Evolutionary conservation across 805 yeast species (phyloP).

Genomic region (Starmerella riodocensis): DNA sequence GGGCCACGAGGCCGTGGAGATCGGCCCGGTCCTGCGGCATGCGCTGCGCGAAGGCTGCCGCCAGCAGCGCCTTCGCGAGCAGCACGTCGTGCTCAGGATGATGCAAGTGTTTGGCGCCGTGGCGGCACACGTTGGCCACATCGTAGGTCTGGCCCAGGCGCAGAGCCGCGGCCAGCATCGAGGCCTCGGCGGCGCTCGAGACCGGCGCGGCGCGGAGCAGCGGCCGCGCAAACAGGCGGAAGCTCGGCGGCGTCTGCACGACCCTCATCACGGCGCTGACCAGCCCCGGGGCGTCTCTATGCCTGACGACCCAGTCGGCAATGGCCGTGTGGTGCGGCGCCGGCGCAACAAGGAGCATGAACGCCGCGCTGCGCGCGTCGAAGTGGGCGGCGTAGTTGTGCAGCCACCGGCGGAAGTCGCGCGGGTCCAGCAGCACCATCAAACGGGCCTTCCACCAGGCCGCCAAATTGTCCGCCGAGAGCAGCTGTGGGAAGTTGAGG

Average conservation of each 20-base stretch:
- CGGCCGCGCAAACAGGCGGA: neutral
- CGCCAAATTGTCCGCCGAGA: slow-evolving; percentile 3
- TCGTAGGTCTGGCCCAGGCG: slow-evolving; percentile 14
- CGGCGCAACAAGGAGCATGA: neutral
- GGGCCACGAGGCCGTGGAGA: neutral
- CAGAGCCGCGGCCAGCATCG: slow-evolving; percentile 12
- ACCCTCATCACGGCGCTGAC: neutral
- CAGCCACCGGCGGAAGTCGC: slow-evolving; percentile 5
- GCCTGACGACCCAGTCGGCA: neutral
- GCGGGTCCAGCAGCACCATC: slow-evolving; percentile 8
- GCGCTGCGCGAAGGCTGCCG: slow-evolving; percentile 21
- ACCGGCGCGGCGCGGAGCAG: neutral
- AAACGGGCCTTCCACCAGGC: slow-evolving; percentile 14
- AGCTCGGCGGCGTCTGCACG: neutral
- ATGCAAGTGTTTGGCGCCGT: neutral
- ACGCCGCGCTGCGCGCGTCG: neutral
- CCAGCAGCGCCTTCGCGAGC: slow-evolving; percentile 21
- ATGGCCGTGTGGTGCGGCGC: neutral
- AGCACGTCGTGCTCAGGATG: neutral
- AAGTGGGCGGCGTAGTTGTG: slow-evolving; percentile 6
- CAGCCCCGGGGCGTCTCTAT: neutral
- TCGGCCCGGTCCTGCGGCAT: slow-evolving; percentile 4
- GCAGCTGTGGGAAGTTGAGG: slow-evolving; percentile 16
- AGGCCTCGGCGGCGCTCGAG: neutral
- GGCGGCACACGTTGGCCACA: slow-evolving; percentile 15